Conservation (phyloP, 805 yeast genomes). For the Myxozyma sirexii region DNA sequence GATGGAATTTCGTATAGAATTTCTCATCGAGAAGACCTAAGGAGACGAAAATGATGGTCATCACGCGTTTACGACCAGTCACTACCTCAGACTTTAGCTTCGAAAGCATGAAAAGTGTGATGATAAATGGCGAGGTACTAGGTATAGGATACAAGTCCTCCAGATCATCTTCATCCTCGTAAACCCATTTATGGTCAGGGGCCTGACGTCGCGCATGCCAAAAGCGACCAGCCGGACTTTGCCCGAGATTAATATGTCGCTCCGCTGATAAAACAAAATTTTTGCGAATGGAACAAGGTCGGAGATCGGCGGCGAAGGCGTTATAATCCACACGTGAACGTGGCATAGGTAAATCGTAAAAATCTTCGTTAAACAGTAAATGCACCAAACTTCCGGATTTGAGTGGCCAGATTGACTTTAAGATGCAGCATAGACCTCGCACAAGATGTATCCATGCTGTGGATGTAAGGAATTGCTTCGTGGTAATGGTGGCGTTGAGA, state of each 20-base stretch:
- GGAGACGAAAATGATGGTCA: constrained; percentile 75
- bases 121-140: constrained; percentile 75
- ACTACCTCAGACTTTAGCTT: constrained; percentile 53
- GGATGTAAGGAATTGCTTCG: constrained; percentile 72
- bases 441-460: constrained; percentile 97
- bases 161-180: constrained; percentile 78
- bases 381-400: constrained; percentile 67
- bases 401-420: constrained; percentile 95
- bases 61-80: constrained; percentile 81
- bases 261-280: constrained; percentile 11
- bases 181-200: constrained; percentile 3
- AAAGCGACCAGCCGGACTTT: not conserved
- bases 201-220: not conserved
- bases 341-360: constrained; percentile 64
- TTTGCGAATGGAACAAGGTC: constrained; percentile 18
- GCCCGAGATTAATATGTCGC: not conserved
- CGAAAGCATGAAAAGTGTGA: constrained; percentile 18
- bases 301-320: constrained; percentile 11
- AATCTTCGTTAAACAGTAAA: constrained; percentile 77
- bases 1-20: constrained; percentile 73
- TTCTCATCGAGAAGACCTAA: constrained; percentile 87
- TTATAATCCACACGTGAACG: constrained; percentile 37
- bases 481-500: constrained; percentile 53
- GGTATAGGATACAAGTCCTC: constrained; percentile 86
- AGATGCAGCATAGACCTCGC: constrained; percentile 93